Percentiles rank a stretch among this genome's conserved stretches.
phyloP scores from a whole-genome alignment of 495 filamentous ascomycete genomes.

The Aspergillus coremiiformis region DNA sequence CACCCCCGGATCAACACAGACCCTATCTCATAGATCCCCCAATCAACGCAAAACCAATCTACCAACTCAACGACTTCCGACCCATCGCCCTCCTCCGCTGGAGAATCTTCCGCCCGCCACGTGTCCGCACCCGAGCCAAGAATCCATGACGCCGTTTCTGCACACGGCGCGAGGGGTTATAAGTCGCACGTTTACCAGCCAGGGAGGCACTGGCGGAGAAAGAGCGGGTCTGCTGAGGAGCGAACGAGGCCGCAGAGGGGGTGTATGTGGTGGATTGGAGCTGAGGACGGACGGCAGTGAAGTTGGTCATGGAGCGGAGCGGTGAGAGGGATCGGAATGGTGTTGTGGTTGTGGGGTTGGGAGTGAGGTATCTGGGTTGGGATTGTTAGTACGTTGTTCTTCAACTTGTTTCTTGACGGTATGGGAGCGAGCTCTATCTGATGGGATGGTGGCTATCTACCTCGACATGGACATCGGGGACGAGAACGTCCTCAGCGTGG shows the following conservation, averaged over 20 bases:
- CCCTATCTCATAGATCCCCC: not conserved
- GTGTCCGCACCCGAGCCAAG: slow-evolving; percentile 48
- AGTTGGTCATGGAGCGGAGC: slow-evolving; percentile 31
- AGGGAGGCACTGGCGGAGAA: slow-evolving; percentile 42
- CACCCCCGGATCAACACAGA: not conserved
- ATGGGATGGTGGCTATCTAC: not conserved
- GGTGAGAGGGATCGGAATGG: slow-evolving; percentile 19
- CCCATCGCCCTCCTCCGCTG: slow-evolving; percentile 52
- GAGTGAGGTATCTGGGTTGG: slow-evolving; percentile 7
- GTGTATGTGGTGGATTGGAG: slow-evolving; percentile 13
- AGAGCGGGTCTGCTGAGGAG: slow-evolving; percentile 26
- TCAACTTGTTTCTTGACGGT: not conserved
- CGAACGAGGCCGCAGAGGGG: slow-evolving; percentile 6
- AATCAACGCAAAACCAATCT: slow-evolving; percentile 5
- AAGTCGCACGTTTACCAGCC: slow-evolving; percentile 53
- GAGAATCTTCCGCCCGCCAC: slow-evolving; percentile 50
- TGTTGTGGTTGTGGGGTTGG: slow-evolving; percentile 7
- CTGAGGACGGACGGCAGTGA: slow-evolving; percentile 26
- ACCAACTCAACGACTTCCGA: slow-evolving; percentile 54
- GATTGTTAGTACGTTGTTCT: not conserved
- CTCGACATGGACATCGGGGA: slow-evolving; percentile 12
- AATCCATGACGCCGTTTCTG: slow-evolving; percentile 67
- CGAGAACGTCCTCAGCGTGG: slow-evolving; percentile 11
- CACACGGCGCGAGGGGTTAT: slow-evolving; percentile 58
- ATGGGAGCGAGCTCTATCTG: not conserved